Percentiles rank a stretch among this genome's conserved stretches.
Evolutionary conservation across 768 basidiomycete species (phyloP).

Genomic region (Lactifluus hygrophoroides): DNA sequence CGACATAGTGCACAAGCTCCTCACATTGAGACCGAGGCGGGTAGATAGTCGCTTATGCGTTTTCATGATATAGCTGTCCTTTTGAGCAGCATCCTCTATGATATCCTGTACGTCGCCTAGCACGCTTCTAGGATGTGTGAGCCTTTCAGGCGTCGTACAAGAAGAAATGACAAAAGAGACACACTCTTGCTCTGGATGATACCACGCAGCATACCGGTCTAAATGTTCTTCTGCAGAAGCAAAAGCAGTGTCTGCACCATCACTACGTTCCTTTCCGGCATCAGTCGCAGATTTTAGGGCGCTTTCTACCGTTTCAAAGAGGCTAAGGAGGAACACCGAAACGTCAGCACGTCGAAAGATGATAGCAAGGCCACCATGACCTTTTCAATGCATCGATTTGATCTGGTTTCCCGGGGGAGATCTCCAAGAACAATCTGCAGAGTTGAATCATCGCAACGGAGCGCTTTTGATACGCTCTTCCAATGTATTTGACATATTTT

Average conservation of each 20-base stretch:
- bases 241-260: conserved; percentile 11
- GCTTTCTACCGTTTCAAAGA: conserved; percentile 12
- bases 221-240: conserved; percentile 10
- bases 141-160: neutral
- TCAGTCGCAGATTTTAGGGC: conserved; percentile 14
- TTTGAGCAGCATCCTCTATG: conserved; percentile 17
- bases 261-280: conserved; percentile 8
- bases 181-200: conserved; percentile 10
- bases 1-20: neutral
- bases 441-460: conserved; percentile 17
- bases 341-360: neutral
- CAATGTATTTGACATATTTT: conserved; percentile 15
- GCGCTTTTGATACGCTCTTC: conserved; percentile 16
- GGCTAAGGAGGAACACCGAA: neutral
- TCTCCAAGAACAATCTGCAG: conserved; percentile 15
- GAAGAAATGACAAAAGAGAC: neutral
- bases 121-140: conserved; percentile 1
- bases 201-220: conserved; percentile 8
- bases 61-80: conserved; percentile 13
- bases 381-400: conserved; percentile 14
- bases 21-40: conserved; percentile 11
- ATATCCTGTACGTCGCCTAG: conserved; percentile 15
- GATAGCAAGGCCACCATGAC: neutral
- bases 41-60: conserved; percentile 11
- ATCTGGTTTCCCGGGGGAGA: conserved; percentile 14